Evolutionary conservation across 805 yeast species (phyloP), one percentile per base, ranked within the genome.

Genomic region (Limtongozyma cylindracea): DNA sequence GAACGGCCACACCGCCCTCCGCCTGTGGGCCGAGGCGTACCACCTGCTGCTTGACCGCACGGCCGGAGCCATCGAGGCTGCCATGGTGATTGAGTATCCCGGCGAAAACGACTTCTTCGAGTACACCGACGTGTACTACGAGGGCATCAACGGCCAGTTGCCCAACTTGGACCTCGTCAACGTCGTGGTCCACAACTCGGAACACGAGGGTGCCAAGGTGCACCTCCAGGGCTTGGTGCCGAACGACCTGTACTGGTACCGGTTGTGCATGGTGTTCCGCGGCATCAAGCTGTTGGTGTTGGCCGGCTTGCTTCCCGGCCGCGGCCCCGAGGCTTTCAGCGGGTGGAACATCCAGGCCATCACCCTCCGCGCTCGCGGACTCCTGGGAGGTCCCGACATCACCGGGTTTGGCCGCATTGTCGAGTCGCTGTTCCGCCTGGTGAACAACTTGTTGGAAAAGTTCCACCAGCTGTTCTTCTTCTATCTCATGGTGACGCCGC

Each of bases 401-500:
- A 84, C 96, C 1, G 78, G 88, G 13, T 70, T 73, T 40, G 98
- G 96, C 4, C 61, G 96, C 39, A 57, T 84, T 3, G 61, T 78
- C 11, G 99, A 88, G 44, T 77, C 91, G 3, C 51, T 72, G 6
- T 68, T 82, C 38, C 60, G 98, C 28, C 68, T 93, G 0, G 73
- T 88, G 17, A 88, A 88, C 47, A 88, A 88, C 39, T 53, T 88
- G 31, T 51, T 84, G 18, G 99, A 88, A 41, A 91, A 84, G 40
- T 84, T 84, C 45, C 99, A 88, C 44, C 99, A 88, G 45, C 77
- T 94, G 1, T 88, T 80, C 37, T 88, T 88, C 53, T 88, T 82
- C 38, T 88, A 84, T 46, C 54, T 84, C 31, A 41, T 88, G 45
- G 43, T 88, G 22, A 61, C 77, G 0, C 91, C 95, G 12, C 49